Evolutionary conservation across 257 asterid species (phyloP).

Genomic region (Ilex asprella): DNA sequence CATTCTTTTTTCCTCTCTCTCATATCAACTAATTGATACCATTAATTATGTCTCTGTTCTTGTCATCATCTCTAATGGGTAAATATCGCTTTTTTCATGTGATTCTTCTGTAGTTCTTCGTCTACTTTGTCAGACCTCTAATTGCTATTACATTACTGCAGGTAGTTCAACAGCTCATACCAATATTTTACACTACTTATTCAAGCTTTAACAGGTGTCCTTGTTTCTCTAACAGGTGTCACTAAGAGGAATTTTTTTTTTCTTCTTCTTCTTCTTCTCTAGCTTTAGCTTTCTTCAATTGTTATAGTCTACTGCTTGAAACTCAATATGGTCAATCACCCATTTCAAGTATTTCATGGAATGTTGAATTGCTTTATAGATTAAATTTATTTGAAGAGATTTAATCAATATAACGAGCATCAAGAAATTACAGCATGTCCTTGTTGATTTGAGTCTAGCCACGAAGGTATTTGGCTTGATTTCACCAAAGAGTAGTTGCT

Average conservation of each 20-base stretch:
- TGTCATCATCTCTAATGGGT: conserved; percentile 8
- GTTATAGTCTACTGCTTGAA: too few species aligned
- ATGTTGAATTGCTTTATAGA: background rate
- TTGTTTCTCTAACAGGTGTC: conserved; percentile 15
- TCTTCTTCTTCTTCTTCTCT: conserved; percentile 10
- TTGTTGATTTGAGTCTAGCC: background rate
- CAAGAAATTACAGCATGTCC: background rate
- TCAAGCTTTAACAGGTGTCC: conserved; percentile 8
- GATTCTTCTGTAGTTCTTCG: conserved; percentile 25
- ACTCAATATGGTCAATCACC: too few species aligned
- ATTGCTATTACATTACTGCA: conserved; percentile 17
- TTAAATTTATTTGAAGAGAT: background rate
- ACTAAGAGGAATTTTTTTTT: background rate
- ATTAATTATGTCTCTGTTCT: background rate
- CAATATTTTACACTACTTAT: conserved; percentile 11
- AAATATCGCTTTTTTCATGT: conserved; percentile 23
- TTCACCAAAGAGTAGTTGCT: background rate
- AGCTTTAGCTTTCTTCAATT: conserved; percentile 5
- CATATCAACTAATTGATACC: background rate
- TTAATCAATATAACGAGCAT: background rate
- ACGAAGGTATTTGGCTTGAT: background rate
- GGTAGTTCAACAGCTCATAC: conserved; percentile 20
- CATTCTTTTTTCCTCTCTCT: conserved; percentile 6
- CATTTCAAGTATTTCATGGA: background rate
- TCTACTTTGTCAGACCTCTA: conserved; percentile 17